phyloP scores from a whole-genome alignment of 116 monocot genomes.

The Cymodocea nodosa region DNA sequence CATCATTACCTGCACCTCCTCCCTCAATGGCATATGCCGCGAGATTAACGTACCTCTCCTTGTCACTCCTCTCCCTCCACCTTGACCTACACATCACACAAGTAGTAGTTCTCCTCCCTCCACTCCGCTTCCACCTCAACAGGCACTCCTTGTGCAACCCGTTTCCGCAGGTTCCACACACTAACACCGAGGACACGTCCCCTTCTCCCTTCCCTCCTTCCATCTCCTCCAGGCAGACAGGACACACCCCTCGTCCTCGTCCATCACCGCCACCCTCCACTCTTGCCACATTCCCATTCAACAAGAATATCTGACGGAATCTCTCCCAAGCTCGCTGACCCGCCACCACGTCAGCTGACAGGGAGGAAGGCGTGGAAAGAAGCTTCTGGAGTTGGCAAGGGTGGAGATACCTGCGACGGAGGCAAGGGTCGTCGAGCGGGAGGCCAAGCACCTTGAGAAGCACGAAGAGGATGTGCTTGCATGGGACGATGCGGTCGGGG shows the following conservation, averaged over 20 bases:
- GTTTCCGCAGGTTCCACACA: conserved; percentile 56
- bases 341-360: conserved; percentile 18
- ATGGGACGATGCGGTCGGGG: conserved; percentile 62
- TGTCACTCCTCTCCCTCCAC: conserved; percentile 53
- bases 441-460: conserved; percentile 69
- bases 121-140: conserved; percentile 55
- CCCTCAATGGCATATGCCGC: conserved; percentile 26
- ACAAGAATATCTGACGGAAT: conserved; percentile 41
- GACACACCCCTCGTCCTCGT: conserved; percentile 20
- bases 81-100: conserved; percentile 80
- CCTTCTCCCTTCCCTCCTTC: not conserved
- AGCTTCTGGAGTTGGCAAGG: conserved; percentile 30
- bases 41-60: conserved; percentile 50
- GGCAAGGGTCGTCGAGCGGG: conserved; percentile 33
- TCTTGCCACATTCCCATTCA: not conserved
- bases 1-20: conserved; percentile 13
- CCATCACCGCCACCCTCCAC: not conserved
- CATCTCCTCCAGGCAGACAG: conserved; percentile 67
- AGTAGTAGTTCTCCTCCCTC: conserved; percentile 43
- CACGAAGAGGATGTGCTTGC: conserved; percentile 94
- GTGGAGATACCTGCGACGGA: conserved; percentile 19
- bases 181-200: not conserved
- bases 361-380: conserved; percentile 18
- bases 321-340: conserved; percentile 28
- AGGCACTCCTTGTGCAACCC: conserved; percentile 57